These are phyloP conservation scores for Phaeophleospora eucalypticola DNA, from an alignment of 2,329 filamentous ascomycete genomes.

Conservation along the genomic window DNA sequence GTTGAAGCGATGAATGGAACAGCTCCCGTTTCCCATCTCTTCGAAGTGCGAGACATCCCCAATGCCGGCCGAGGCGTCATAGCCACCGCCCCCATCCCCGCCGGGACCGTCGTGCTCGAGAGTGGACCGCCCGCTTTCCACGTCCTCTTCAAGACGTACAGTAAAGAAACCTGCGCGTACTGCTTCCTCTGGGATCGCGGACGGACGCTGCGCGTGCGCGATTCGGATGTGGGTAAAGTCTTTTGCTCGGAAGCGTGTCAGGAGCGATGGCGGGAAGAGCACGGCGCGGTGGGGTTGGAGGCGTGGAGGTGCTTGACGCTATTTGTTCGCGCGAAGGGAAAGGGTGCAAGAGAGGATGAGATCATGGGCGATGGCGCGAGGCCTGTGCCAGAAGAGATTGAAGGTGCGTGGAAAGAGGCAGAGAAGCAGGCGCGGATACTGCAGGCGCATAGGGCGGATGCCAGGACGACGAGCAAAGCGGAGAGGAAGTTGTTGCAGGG, in stretches of 20 bases:
- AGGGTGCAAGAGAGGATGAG: constrained; percentile 12
- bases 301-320: constrained; percentile 27
- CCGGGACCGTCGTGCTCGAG: constrained; percentile 35
- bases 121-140: constrained; percentile 37
- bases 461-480: constrained; percentile 5
- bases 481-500: constrained; percentile 12
- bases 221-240: constrained; percentile 38
- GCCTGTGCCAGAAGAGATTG: constrained; percentile 20
- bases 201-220: constrained; percentile 37
- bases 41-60: constrained; percentile 39
- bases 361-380: constrained; percentile 8
- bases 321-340: constrained; percentile 21
- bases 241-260: constrained; percentile 41
- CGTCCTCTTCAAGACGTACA: constrained; percentile 44
- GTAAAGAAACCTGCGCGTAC: constrained; percentile 46
- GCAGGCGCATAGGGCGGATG: constrained; percentile 2
- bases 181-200: constrained; percentile 47
- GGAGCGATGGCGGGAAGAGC: constrained; percentile 31
- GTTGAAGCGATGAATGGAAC: constrained; percentile 2
- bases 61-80: constrained; percentile 45
- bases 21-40: constrained; percentile 19
- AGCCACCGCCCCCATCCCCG: constrained; percentile 34
- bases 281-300: constrained; percentile 27
- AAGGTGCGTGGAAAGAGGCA: constrained; percentile 20
- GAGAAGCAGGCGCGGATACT: constrained; percentile 14